phyloP scores from a whole-genome alignment of 768 basidiomycete genomes.

The Lentinula boryana region DNA sequence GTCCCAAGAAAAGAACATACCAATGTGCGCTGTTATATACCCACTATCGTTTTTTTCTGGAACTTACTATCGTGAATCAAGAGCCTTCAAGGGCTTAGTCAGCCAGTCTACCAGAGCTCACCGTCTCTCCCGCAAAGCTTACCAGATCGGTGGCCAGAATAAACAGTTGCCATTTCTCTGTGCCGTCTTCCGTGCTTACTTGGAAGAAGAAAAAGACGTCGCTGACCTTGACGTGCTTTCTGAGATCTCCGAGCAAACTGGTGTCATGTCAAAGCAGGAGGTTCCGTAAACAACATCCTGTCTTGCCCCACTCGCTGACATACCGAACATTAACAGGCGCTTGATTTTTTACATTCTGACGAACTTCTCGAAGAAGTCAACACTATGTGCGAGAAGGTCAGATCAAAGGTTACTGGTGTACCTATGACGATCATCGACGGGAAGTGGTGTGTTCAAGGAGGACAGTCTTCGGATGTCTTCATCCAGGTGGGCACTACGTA shows the following conservation, averaged over 20 bases:
- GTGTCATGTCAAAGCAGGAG: slow-evolving; percentile 55
- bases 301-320: slow-evolving; percentile 8
- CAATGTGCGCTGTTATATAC: slow-evolving; percentile 38
- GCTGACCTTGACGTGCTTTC: slow-evolving; percentile 54
- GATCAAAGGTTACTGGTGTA: slow-evolving; percentile 64
- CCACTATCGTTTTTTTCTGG: slow-evolving; percentile 3
- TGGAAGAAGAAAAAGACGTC: slow-evolving; percentile 61
- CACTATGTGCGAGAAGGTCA: slow-evolving; percentile 54
- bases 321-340: slow-evolving; percentile 34
- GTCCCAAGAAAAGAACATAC: slow-evolving; percentile 50
- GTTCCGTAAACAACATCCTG: slow-evolving; percentile 28
- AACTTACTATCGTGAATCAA: slow-evolving; percentile 18
- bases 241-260: slow-evolving; percentile 46
- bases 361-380: slow-evolving; percentile 63
- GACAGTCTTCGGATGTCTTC: slow-evolving; percentile 67
- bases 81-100: slow-evolving; percentile 54
- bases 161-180: slow-evolving; percentile 53
- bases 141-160: slow-evolving; percentile 50
- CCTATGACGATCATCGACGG: slow-evolving; percentile 77
- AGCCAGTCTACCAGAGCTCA: slow-evolving; percentile 67
- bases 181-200: slow-evolving; percentile 59
- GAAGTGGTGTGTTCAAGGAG: slow-evolving; percentile 73
- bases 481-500: slow-evolving; percentile 42
- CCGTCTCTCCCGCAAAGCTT: slow-evolving; percentile 67
- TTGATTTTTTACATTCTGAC: slow-evolving; percentile 58